Conservation (phyloP, 139 green algal species). For the Chlorella sp. region DNA sequence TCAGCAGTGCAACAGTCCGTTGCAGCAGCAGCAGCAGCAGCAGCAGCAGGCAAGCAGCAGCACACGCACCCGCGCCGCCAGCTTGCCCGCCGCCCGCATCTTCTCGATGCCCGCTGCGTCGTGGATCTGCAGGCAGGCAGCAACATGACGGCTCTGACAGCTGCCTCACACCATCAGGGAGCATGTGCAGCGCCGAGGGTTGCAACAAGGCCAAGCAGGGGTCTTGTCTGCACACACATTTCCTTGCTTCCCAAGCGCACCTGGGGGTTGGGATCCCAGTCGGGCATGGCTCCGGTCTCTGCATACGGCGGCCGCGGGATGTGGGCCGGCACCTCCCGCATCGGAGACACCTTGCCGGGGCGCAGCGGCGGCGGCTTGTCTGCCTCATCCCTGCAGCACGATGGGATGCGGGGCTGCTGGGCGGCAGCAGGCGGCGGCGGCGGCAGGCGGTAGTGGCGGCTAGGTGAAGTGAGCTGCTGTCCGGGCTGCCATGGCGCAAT, state of each 20-base stretch:
- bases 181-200: too few species aligned
- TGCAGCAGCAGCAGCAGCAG: too few species aligned
- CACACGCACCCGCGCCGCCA: slow-evolving; percentile 86
- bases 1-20: too few species aligned
- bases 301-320: slow-evolving; percentile 85
- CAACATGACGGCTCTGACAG: too few species aligned
- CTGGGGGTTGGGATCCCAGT: slow-evolving; percentile 50
- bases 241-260: too few species aligned
- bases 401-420: background rate
- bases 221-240: too few species aligned
- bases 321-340: slow-evolving; percentile 68
- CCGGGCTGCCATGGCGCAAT: too few species aligned
- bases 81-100: slow-evolving; percentile 88
- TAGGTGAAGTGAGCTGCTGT: too few species aligned
- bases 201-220: too few species aligned
- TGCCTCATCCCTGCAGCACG: background rate
- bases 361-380: slow-evolving; percentile 38
- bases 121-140: slow-evolving; percentile 66
- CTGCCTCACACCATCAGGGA: too few species aligned
- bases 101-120: slow-evolving; percentile 65
- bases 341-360: slow-evolving; percentile 56
- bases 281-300: slow-evolving; percentile 66
- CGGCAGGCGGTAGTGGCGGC: too few species aligned
- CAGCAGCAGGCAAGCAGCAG: slow-evolving; percentile 75
- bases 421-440: too few species aligned